These are phyloP conservation scores for Sphagnum contortum DNA, from an alignment of 225 moss, liverwort and hornwort genomes.

Conservation along the genomic window DNA sequence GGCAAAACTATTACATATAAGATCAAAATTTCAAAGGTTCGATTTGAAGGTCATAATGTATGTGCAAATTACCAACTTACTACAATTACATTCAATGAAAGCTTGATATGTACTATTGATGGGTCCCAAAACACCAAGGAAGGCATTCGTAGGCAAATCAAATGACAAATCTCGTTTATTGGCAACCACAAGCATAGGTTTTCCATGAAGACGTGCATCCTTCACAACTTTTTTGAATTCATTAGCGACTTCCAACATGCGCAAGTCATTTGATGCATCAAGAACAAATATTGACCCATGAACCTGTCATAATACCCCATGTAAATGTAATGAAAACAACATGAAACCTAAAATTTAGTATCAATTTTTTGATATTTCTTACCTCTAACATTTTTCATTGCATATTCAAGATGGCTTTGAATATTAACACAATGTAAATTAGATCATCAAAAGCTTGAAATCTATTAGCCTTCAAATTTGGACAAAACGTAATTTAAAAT, in stretches of 20 bases:
- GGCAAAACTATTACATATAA: too few species aligned
- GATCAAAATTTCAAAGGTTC: too few species aligned
- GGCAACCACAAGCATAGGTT: constrained; percentile 29
- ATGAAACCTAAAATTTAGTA: background rate
- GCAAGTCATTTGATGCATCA: constrained; percentile 18
- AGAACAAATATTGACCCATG: constrained; percentile 34
- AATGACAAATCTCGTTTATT: constrained; percentile 15
- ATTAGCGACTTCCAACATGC: constrained; percentile 16
- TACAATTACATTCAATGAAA: constrained; percentile 26
- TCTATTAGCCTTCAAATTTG: too few species aligned
- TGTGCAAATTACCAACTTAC: constrained; percentile 7
- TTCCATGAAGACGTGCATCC: constrained; percentile 18
- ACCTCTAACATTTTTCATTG: too few species aligned
- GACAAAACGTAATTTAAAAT: too few species aligned
- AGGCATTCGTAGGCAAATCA: constrained; percentile 8
- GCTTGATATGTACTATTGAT: constrained; percentile 16
- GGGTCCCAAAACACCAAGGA: constrained; percentile 17
- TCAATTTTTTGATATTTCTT: background rate
- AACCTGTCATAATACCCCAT: constrained; percentile 10
- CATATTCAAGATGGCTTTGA: too few species aligned
- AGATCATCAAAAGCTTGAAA: too few species aligned
- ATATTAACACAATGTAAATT: too few species aligned
- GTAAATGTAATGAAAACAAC: background rate
- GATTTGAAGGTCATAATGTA: background rate
- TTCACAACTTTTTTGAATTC: constrained; percentile 18